A percentile compares a stretch with the other conserved stretches of the same genome.
Evolutionary conservation across 805 yeast species (phyloP).

Genomic region (Hanseniaspora lachancei): DNA sequence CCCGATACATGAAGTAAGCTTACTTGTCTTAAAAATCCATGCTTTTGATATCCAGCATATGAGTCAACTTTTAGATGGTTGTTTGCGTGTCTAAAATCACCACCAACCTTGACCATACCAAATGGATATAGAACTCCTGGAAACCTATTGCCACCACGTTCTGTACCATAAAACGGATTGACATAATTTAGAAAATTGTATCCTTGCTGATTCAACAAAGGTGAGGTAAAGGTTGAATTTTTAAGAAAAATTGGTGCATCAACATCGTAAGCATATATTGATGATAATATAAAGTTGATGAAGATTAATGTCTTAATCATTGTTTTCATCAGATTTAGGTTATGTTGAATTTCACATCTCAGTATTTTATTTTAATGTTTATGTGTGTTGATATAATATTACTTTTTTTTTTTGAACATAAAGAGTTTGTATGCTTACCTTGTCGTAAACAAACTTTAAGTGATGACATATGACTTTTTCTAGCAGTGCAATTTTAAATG

Average conservation of each 20-base stretch:
- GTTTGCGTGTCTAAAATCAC: constrained; percentile 20
- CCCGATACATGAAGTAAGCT: constrained; percentile 32
- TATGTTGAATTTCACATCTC: no score
- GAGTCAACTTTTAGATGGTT: constrained; percentile 18
- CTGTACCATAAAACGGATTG: constrained; percentile 29
- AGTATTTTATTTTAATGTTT: no score
- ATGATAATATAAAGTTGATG: background rate
- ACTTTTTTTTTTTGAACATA: no score
- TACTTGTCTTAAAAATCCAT: constrained; percentile 26
- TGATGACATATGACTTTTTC: no score
- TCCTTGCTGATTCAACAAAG: background rate
- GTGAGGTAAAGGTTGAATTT: background rate
- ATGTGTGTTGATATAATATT: no score
- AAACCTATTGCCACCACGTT: constrained; percentile 27
- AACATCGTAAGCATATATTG: background rate
- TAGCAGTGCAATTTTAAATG: no score
- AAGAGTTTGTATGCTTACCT: no score
- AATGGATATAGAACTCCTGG: constrained; percentile 30
- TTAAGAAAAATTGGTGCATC: background rate
- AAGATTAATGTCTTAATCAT: background rate
- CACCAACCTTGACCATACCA: constrained; percentile 30
- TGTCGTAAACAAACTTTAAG: no score
- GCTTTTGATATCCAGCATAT: constrained; percentile 27
- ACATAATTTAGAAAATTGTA: constrained; percentile 17
- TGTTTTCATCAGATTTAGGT: background rate